These are phyloP conservation scores for Monosporozyma servazzii DNA, from an alignment of 805 yeast genomes.

Conservation along the genomic window DNA sequence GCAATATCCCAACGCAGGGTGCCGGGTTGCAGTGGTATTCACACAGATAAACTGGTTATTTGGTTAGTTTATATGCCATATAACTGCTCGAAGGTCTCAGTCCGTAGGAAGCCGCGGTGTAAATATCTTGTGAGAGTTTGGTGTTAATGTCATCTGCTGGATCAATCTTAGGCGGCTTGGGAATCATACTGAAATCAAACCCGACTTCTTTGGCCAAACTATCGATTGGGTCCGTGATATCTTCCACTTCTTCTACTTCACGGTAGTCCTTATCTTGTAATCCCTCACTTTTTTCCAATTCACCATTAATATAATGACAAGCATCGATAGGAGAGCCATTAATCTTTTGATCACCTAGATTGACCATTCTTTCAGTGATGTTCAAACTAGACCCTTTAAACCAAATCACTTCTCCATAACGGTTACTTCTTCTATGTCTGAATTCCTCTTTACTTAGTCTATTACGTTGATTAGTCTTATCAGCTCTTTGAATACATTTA, in stretches of 20 bases:
- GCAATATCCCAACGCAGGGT: no score
- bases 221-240: background rate
- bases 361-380: conserved; percentile 33
- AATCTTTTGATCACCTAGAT: conserved; percentile 16
- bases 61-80: conserved; percentile 46
- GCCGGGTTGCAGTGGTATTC: background rate
- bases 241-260: background rate
- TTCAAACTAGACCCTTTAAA: conserved; percentile 57
- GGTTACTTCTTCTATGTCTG: conserved; percentile 12
- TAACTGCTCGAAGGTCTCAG: conserved; percentile 63
- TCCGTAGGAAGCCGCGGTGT: conserved; percentile 14
- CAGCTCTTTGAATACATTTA: conserved; percentile 28
- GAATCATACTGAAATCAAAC: background rate
- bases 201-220: background rate
- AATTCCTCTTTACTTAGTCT: conserved; percentile 19
- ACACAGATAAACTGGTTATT: background rate
- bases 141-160: background rate
- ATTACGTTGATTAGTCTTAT: conserved; percentile 22
- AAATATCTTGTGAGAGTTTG: conserved; percentile 15
- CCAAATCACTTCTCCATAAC: conserved; percentile 46
- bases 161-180: background rate
- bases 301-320: background rate
- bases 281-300: conserved; percentile 7
- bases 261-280: background rate
- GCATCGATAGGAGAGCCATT: conserved; percentile 10